phyloP scores from a whole-genome alignment of 1,284 basidiomycete species.

The Cryptococcus amylolentus region DNA sequence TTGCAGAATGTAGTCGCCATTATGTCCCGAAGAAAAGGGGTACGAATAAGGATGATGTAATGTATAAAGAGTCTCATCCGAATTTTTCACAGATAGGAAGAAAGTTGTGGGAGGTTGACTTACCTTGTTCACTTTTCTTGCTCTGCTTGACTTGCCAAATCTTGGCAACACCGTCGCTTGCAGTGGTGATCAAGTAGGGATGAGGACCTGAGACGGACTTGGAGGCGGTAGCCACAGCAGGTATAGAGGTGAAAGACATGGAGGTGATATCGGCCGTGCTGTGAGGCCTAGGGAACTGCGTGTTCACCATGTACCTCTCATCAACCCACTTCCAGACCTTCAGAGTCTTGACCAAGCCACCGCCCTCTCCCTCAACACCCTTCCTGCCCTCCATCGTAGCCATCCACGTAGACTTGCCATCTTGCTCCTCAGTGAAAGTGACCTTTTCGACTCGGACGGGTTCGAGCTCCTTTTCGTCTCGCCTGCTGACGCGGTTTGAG shows the following conservation, averaged over 20 bases:
- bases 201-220: constrained; percentile 16
- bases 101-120: constrained; percentile 15
- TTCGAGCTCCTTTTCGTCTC: constrained; percentile 74
- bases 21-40: constrained; percentile 25
- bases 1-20: constrained; percentile 51
- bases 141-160: constrained; percentile 49
- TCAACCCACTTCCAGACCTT: constrained; percentile 86
- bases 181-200: constrained; percentile 49
- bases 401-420: constrained; percentile 70
- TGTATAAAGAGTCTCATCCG: constrained; percentile 48
- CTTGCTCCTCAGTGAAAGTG: constrained; percentile 57
- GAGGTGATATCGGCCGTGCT: constrained; percentile 63
- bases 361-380: constrained; percentile 56
- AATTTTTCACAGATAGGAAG: constrained; percentile 5
- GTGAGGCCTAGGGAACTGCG: constrained; percentile 87
- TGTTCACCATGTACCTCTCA: constrained; percentile 62
- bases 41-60: constrained; percentile 40
- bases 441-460: constrained; percentile 71
- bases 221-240: constrained; percentile 6
- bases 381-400: constrained; percentile 80
- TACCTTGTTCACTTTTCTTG: constrained; percentile 45
- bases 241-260: constrained; percentile 59
- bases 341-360: constrained; percentile 66
- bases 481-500: constrained; percentile 82
- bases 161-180: constrained; percentile 48